Percentiles rank a stretch among this genome's conserved stretches.
phyloP scores from a whole-genome alignment of 371 early-diverging fungal genomes.

The Mortierella sp. region DNA sequence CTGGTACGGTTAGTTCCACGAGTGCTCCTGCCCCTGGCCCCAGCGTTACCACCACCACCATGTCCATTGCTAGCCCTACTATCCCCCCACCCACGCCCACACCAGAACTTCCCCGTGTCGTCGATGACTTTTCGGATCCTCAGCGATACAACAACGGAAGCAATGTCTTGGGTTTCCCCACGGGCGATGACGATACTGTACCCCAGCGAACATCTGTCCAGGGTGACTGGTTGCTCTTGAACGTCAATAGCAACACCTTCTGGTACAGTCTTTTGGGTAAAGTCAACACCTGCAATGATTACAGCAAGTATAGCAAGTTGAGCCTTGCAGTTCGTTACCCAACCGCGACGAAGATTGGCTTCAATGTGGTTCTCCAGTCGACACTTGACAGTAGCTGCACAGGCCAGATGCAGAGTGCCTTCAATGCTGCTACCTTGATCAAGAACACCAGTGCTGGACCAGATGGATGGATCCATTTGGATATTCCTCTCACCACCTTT shows the following conservation, averaged over 20 bases:
- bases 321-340: conserved; percentile 17
- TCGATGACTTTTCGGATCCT: conserved; percentile 27
- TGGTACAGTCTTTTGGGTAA: conserved; percentile 20
- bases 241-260: not conserved
- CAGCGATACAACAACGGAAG: conserved; percentile 12
- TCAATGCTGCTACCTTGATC: not conserved
- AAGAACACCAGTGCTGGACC: not conserved
- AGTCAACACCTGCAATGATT: conserved; percentile 18
- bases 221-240: conserved; percentile 15
- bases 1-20: conserved; percentile 6
- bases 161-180: conserved; percentile 15
- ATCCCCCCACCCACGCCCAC: conserved; percentile 15
- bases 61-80: conserved; percentile 11
- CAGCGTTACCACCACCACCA: conserved; percentile 11
- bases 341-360: conserved; percentile 1
- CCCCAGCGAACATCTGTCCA: conserved; percentile 5
- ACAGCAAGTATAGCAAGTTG: conserved; percentile 3
- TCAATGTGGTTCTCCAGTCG: conserved; percentile 9
- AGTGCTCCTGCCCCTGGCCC: conserved; percentile 16
- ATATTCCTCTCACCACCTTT: conserved; percentile 12
- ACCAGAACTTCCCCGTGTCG: conserved; percentile 2
- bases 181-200: conserved; percentile 17
- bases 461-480: conserved; percentile 13
- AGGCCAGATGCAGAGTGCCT: not conserved
- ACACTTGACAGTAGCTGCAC: not conserved